Conservation (phyloP, 1,284 basidiomycete species). For the Taiwanofungus camphoratus region DNA sequence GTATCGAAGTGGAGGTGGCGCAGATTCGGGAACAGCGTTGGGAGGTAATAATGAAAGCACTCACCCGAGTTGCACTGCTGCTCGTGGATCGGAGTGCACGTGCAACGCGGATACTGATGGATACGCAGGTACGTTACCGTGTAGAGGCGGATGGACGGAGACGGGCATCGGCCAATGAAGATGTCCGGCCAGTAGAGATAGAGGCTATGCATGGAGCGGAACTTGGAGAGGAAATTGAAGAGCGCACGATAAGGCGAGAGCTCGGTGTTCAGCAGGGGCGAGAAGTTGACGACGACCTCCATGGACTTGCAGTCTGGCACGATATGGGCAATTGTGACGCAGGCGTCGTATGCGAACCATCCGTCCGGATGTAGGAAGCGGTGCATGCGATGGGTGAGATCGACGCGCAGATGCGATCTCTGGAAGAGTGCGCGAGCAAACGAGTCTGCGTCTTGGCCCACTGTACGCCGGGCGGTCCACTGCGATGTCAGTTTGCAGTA, state of each 20-base stretch:
- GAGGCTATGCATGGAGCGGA: slow-evolving; percentile 5
- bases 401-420: background rate
- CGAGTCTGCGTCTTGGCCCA: too few species aligned
- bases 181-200: slow-evolving; percentile 13
- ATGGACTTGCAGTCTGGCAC: slow-evolving; percentile 6
- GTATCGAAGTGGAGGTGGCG: slow-evolving; percentile 5
- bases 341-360: background rate
- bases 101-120: slow-evolving; percentile 14
- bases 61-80: background rate
- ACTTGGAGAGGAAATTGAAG: slow-evolving; percentile 13
- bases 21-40: slow-evolving; percentile 3
- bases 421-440: background rate
- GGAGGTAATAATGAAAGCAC: background rate
- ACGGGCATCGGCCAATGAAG: slow-evolving; percentile 12
- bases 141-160: slow-evolving; percentile 1
- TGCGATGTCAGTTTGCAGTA: background rate
- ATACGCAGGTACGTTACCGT: slow-evolving; percentile 14
- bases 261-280: slow-evolving; percentile 4
- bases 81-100: slow-evolving; percentile 2
- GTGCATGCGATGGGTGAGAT: background rate
- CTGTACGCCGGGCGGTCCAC: too few species aligned
- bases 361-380: background rate
- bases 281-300: slow-evolving; percentile 10
- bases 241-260: slow-evolving; percentile 9
- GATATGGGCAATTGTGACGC: background rate